A percentile compares a stretch with the other conserved stretches of the same genome.
Conservation (phyloP, 805 yeast species). For the Saccharomycopsis fodiens region DNA sequence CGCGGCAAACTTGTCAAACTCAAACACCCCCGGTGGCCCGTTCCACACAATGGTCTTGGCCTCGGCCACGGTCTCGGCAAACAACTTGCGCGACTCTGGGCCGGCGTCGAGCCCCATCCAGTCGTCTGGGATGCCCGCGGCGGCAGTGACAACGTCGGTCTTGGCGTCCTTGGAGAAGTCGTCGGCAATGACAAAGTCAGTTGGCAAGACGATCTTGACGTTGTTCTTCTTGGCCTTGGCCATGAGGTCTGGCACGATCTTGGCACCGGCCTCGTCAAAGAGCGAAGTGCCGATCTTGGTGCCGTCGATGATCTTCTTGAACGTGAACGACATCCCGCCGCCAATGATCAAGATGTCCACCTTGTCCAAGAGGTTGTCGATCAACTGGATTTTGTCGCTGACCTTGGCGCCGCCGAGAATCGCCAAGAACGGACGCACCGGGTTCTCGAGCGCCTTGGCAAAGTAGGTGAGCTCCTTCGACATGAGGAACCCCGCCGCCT, state of each 20-base stretch:
- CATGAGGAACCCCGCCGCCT: constrained; percentile 98
- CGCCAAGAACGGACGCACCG: constrained; percentile 96
- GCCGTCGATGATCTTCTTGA: constrained; percentile 85
- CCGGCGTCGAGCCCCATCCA: constrained; percentile 97
- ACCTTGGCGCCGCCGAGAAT: constrained; percentile 99
- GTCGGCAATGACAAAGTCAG: constrained; percentile 94
- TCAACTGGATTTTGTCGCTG: constrained; percentile 96
- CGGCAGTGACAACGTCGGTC: constrained; percentile 76
- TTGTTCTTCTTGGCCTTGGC: constrained; percentile 95
- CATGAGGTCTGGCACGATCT: constrained; percentile 84
- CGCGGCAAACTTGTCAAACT: constrained; percentile 82
- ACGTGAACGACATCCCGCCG: constrained; percentile 99
- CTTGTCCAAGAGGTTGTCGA: constrained; percentile 94
- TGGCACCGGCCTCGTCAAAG: constrained; percentile 90
- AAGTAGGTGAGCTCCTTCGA: constrained; percentile 95
- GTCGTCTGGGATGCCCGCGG: constrained; percentile 87
- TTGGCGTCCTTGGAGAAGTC: constrained; percentile 87
- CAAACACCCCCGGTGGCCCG: constrained; percentile 99
- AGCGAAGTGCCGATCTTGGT: constrained; percentile 88
- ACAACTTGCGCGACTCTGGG: constrained; percentile 76
- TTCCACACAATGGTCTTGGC: constrained; percentile 99
- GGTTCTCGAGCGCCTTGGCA: constrained; percentile 97
- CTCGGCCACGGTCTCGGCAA: constrained; percentile 73
- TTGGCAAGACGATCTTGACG: constrained; percentile 90
- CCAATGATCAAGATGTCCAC: constrained; percentile 92